These are phyloP conservation scores for Candida silvicultrix DNA, from an alignment of 805 yeast species.

Conservation along the genomic window DNA sequence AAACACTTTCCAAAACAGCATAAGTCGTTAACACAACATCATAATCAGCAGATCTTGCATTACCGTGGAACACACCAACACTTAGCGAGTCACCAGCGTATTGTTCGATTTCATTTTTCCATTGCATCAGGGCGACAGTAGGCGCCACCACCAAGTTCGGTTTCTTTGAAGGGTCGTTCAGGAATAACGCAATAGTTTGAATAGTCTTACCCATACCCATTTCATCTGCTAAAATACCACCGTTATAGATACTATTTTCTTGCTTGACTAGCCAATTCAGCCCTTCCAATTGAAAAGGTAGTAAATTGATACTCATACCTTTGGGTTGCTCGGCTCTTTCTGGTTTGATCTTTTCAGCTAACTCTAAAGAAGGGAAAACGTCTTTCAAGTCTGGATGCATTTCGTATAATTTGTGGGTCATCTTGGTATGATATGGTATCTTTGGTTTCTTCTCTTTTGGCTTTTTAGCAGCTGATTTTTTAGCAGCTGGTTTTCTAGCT, in stretches of 20 bases:
- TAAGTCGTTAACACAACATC: constrained; percentile 91
- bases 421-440: constrained; percentile 61
- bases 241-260: constrained; percentile 71
- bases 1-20: constrained; percentile 85
- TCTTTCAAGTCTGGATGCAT: constrained; percentile 74
- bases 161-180: constrained; percentile 55
- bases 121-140: constrained; percentile 97
- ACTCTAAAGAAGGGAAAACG: constrained; percentile 61
- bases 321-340: constrained; percentile 67
- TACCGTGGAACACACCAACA: constrained; percentile 80
- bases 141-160: constrained; percentile 95
- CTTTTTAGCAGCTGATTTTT: constrained; percentile 13
- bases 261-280: constrained; percentile 82
- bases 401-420: constrained; percentile 61
- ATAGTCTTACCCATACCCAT: constrained; percentile 99
- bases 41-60: constrained; percentile 57
- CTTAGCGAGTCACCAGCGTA: constrained; percentile 71
- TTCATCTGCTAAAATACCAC: constrained; percentile 96
- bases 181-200: constrained; percentile 85
- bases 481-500: constrained; percentile 11
- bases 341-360: constrained; percentile 38
- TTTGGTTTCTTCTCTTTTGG: constrained; percentile 35
- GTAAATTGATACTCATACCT: constrained; percentile 62
- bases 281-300: constrained; percentile 95
- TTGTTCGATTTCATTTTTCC: constrained; percentile 87